phyloP scores from a whole-genome alignment of 1,284 basidiomycete genomes.

The Cryptococcus neoformans region DNA sequence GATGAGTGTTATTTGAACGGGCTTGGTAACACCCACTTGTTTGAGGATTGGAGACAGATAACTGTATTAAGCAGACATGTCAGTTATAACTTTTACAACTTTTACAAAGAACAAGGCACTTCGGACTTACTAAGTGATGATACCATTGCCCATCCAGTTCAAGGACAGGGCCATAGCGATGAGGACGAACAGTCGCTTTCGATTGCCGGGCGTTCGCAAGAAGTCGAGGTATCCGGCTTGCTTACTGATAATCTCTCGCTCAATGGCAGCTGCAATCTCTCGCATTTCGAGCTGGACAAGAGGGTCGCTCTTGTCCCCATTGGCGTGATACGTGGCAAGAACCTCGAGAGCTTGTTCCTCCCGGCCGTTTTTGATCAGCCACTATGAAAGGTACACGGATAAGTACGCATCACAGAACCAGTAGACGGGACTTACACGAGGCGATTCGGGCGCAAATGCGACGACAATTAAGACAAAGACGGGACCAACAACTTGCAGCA shows the following conservation, averaged over 20 bases:
- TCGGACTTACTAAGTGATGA: conserved; percentile 41
- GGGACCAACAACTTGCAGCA: too few relatives aligned
- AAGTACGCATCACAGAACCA: too few relatives aligned
- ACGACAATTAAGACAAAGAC: conserved; percentile 59
- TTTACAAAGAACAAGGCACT: too few relatives aligned
- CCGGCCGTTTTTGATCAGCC: conserved; percentile 59
- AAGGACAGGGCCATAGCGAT: conserved; percentile 39
- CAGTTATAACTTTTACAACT: too few relatives aligned
- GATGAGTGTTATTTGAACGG: too few relatives aligned
- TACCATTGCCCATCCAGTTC: conserved; percentile 33
- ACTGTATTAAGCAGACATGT: too few relatives aligned
- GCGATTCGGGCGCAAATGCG: conserved; percentile 51
- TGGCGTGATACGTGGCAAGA: conserved; percentile 62
- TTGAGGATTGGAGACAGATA: too few relatives aligned
- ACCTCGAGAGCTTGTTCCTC: conserved; percentile 56
- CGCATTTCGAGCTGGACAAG: conserved; percentile 47
- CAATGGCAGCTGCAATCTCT: conserved; percentile 48
- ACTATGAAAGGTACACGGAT: too few relatives aligned
- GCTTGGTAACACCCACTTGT: too few relatives aligned
- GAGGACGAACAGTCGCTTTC: conserved; percentile 27
- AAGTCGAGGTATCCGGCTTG: conserved; percentile 14
- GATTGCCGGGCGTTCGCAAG: conserved; percentile 21
- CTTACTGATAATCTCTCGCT: conserved; percentile 22
- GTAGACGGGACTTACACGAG: too few relatives aligned
- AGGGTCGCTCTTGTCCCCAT: conserved; percentile 38